phyloP scores from a whole-genome alignment of 371 early-diverging fungal species.

The Lichtheimia corymbifera region DNA sequence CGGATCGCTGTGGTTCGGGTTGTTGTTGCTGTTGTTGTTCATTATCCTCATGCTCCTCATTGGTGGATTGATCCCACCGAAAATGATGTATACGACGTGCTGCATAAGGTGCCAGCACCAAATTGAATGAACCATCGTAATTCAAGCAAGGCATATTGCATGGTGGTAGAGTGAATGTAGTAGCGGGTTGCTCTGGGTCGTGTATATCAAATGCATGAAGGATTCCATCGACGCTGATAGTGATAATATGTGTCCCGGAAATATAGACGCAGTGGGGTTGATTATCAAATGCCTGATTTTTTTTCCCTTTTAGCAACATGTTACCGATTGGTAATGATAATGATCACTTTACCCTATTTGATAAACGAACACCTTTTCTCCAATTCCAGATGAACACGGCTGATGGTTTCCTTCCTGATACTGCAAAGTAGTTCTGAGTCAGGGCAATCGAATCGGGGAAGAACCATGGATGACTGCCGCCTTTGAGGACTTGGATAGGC shows the following conservation, averaged over 20 bases:
- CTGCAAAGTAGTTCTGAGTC: constrained; percentile 44
- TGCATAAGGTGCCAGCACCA: constrained; percentile 40
- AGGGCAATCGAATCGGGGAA: constrained; percentile 46
- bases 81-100: constrained; percentile 40
- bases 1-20: background rate
- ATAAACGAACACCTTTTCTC: constrained; percentile 45
- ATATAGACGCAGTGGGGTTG: constrained; percentile 47
- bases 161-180: constrained; percentile 22
- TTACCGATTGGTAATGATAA: background rate
- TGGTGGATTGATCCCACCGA: constrained; percentile 21
- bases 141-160: constrained; percentile 45
- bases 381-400: constrained; percentile 55
- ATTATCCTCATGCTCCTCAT: background rate
- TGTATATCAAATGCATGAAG: constrained; percentile 35
- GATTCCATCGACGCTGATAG: constrained; percentile 42
- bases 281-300: constrained; percentile 43
- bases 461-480: constrained; percentile 45
- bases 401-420: constrained; percentile 47
- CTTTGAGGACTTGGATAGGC: constrained; percentile 50
- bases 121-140: constrained; percentile 36
- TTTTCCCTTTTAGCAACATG: background rate
- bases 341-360: constrained; percentile 31
- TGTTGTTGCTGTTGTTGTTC: background rate
- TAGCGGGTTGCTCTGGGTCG: constrained; percentile 16
- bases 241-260: constrained; percentile 35